phyloP scores from a whole-genome alignment of 2,329 filamentous ascomycete species.

The Colletotrichum sansevieriae region DNA sequence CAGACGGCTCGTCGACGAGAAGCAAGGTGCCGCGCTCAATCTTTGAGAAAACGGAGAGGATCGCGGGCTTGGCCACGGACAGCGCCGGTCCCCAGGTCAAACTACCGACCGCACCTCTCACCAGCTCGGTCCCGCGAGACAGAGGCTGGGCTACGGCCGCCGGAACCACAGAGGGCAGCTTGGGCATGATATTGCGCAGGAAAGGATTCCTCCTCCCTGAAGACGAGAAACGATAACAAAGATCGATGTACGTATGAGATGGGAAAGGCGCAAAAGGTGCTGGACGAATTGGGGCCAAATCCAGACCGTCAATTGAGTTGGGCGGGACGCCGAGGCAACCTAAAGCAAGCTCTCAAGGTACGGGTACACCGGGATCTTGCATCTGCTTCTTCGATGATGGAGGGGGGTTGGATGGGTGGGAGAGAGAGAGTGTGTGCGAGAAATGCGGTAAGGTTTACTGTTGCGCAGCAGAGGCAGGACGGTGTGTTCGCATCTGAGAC shows the following conservation, averaged over 20 bases:
- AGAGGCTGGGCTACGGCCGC: conserved; percentile 54
- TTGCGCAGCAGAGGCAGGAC: conserved; percentile 2
- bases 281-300: neutral
- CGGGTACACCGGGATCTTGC: conserved; percentile 21
- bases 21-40: conserved; percentile 63
- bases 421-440: conserved; percentile 17
- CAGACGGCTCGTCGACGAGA: conserved; percentile 61
- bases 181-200: conserved; percentile 35
- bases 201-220: neutral
- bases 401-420: conserved; percentile 24
- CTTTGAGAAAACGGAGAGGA: conserved; percentile 59
- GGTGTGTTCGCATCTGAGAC: conserved; percentile 30
- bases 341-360: conserved; percentile 38
- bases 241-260: conserved; percentile 15
- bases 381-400: conserved; percentile 28
- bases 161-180: conserved; percentile 52
- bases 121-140: conserved; percentile 54
- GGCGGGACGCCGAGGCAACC: conserved; percentile 22
- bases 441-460: conserved; percentile 34
- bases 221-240: neutral
- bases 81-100: conserved; percentile 63
- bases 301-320: conserved; percentile 38
- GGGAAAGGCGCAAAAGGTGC: neutral
- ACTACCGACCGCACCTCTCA: conserved; percentile 58
- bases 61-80: conserved; percentile 59